phyloP scores from a whole-genome alignment of 192 early-diverging fungal genomes.

The Backusella tarrabulga region DNA sequence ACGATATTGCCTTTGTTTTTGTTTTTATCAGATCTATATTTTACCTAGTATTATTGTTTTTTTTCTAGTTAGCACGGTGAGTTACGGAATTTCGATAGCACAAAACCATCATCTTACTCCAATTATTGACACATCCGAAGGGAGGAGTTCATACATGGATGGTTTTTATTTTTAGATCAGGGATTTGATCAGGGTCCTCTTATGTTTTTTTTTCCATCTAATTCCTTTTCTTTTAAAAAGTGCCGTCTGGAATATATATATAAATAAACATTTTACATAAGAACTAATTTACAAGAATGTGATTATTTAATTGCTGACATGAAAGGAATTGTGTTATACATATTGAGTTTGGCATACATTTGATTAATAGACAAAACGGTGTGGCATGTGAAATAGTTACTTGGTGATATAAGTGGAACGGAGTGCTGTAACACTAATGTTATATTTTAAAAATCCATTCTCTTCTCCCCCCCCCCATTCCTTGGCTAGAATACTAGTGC shows the following conservation, averaged over 20 bases:
- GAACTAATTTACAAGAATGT: not conserved
- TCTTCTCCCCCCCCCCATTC: not conserved
- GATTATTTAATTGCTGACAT: not conserved
- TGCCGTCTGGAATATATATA: not conserved
- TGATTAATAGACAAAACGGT: not conserved
- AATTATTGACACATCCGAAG: slow-evolving; percentile 3
- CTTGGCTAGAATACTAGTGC: not conserved
- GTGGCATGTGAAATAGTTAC: not conserved
- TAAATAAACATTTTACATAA: not conserved
- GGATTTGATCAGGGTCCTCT: slow-evolving; percentile 3
- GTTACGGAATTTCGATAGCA: not conserved
- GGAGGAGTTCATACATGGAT: not conserved
- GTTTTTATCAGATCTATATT: not conserved
- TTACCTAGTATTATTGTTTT: not conserved
- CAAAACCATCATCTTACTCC: not conserved
- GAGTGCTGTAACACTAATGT: slow-evolving; percentile 1
- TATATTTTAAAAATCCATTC: not conserved
- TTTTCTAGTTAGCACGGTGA: not conserved
- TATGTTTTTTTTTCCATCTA: not conserved
- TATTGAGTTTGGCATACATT: slow-evolving; percentile 4
- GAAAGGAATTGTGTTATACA: not conserved
- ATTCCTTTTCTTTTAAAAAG: not conserved
- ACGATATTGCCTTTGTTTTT: not conserved
- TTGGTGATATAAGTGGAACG: not conserved
- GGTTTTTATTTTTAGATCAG: not conserved